phyloP scores from a whole-genome alignment of 139 green algal species.

The Desmodesmus armatus region DNA sequence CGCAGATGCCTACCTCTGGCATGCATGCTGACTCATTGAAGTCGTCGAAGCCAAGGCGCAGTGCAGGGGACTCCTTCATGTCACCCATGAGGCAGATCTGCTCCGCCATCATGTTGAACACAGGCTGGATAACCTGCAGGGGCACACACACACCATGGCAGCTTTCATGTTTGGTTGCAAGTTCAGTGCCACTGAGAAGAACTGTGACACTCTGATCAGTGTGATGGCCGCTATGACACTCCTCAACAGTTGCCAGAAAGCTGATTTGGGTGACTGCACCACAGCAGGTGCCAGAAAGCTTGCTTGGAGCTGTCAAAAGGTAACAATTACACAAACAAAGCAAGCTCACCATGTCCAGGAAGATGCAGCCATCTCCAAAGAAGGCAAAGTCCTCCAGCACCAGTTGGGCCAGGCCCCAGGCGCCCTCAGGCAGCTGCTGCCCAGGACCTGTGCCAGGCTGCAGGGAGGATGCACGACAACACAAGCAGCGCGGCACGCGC shows the following conservation, averaged over 20 bases:
- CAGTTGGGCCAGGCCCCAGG: not conserved
- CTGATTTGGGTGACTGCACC: too few species aligned
- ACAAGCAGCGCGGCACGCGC: too few species aligned
- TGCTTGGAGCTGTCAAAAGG: not conserved
- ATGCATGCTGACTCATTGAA: conserved; percentile 70
- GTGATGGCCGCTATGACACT: too few species aligned
- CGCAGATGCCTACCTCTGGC: conserved; percentile 11
- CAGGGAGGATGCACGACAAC: too few species aligned
- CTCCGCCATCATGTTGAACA: conserved; percentile 69
- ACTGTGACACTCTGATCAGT: too few species aligned
- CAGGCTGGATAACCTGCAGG: conserved; percentile 57
- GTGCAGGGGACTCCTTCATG: conserved; percentile 45
- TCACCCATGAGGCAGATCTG: conserved; percentile 57
- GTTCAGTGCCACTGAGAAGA: too few species aligned
- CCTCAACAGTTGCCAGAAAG: too few species aligned
- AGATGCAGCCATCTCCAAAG: conserved; percentile 40
- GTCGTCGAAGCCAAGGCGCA: conserved; percentile 76
- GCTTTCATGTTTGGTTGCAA: too few species aligned
- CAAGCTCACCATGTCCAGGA: conserved; percentile 28
- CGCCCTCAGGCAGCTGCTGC: too few species aligned
- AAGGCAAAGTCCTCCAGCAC: not conserved
- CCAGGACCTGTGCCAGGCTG: too few species aligned
- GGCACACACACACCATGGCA: too few species aligned
- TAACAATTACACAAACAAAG: not conserved
- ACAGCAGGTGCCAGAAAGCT: not conserved